Conservation (phyloP, 192 early-diverging fungal species). For the Diversispora epigaea region DNA sequence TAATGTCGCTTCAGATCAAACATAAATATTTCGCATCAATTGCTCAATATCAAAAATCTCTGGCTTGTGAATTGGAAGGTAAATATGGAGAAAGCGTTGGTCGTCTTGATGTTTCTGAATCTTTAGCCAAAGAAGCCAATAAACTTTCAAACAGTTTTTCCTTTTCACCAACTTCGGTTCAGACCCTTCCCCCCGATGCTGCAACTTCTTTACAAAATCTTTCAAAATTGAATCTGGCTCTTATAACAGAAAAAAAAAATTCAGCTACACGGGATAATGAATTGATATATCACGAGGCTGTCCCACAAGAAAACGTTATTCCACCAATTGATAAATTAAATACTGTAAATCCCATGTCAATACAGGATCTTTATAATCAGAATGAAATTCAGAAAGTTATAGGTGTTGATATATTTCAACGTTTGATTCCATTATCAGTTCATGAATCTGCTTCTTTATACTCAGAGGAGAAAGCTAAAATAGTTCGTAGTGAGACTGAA, state of each 20-base stretch:
- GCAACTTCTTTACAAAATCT: conserved; percentile 73
- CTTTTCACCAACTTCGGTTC: conserved; percentile 61
- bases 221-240: conserved; percentile 61
- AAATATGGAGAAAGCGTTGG: conserved; percentile 87
- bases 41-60: conserved; percentile 82
- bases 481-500: conserved; percentile 80
- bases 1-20: conserved; percentile 65
- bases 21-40: conserved; percentile 82
- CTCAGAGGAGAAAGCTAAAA: conserved; percentile 94
- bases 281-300: conserved; percentile 87
- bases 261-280: conserved; percentile 88
- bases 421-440: conserved; percentile 88
- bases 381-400: conserved; percentile 83
- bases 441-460: conserved; percentile 93
- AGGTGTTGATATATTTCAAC: conserved; percentile 84
- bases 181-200: conserved; percentile 61
- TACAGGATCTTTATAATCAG: conserved; percentile 69
- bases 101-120: conserved; percentile 75
- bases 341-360: conserved; percentile 76
- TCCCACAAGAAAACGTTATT: conserved; percentile 77
- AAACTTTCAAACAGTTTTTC: conserved; percentile 70
- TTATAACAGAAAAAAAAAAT: conserved; percentile 69
- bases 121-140: conserved; percentile 80
- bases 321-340: conserved; percentile 81
- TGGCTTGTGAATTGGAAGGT: conserved; percentile 70